Evolutionary conservation across 257 asterid species (phyloP).

Genomic region (Fraxinus cuspidata): DNA sequence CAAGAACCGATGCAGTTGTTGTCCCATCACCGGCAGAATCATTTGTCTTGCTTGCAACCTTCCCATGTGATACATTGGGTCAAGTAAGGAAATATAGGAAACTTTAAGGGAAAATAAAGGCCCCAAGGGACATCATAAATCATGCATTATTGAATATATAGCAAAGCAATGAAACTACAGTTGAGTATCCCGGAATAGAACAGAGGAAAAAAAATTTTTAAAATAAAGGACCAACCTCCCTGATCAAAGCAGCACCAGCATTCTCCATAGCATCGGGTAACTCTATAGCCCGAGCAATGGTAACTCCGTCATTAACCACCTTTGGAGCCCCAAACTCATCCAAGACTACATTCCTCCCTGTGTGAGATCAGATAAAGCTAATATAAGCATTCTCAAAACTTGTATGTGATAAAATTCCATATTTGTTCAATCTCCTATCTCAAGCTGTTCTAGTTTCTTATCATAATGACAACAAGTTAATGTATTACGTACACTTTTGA

Average conservation of each 20-base stretch:
- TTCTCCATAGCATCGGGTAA: slow-evolving; percentile 91
- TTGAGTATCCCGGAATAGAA: not conserved
- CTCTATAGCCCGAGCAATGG: slow-evolving; percentile 93
- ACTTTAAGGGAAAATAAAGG: not conserved
- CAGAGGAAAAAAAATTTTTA: not conserved
- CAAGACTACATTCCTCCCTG: slow-evolving; percentile 93
- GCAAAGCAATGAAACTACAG: not conserved
- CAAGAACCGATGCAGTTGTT: slow-evolving; percentile 91
- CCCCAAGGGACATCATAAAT: not conserved
- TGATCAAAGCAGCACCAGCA: slow-evolving; percentile 93
- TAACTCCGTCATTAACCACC: slow-evolving; percentile 89
- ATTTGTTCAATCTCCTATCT: not conserved
- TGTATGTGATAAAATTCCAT: not conserved
- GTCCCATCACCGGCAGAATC: slow-evolving; percentile 99
- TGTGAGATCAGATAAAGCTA: not conserved
- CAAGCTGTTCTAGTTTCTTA: not conserved
- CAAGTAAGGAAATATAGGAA: not conserved
- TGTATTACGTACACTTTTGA: not conserved
- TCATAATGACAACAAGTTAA: not conserved
- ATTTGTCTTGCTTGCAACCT: slow-evolving; percentile 99
- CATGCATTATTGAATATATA: not conserved
- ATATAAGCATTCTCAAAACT: not conserved
- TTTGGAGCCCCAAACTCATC: slow-evolving; percentile 89
- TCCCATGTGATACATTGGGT: slow-evolving; percentile 22
- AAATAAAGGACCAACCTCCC: slow-evolving; percentile 65